Conservation (phyloP, 768 basidiomycete genomes). For the Gyrodon lividus region DNA sequence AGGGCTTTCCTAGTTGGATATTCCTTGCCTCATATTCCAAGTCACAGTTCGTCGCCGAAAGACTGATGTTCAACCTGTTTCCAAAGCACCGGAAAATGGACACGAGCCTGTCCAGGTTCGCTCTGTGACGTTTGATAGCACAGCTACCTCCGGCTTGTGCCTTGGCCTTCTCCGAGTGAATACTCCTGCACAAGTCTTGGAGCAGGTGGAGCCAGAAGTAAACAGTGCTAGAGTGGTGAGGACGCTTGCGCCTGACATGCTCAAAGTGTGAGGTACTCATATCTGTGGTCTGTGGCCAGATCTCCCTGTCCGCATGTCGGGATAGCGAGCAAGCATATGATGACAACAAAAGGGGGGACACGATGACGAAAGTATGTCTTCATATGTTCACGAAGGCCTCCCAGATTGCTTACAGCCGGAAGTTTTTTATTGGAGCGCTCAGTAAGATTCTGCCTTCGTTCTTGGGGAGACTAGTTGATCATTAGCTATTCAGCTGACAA, state of each 20-base stretch:
- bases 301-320: background rate
- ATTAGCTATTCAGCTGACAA: background rate
- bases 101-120: too few species aligned
- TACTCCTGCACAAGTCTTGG: too few species aligned
- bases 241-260: background rate
- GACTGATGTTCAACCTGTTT: background rate
- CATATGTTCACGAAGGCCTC: background rate
- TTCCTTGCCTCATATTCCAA: too few species aligned
- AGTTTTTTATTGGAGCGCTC: background rate
- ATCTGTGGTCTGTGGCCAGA: background rate
- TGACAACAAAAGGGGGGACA: background rate
- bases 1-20: background rate
- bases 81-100: too few species aligned
- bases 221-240: background rate
- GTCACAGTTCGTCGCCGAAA: background rate
- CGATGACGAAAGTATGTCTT: background rate
- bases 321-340: slow-evolving; percentile 1
- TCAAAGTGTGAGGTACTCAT: background rate
- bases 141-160: too few species aligned
- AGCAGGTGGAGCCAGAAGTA: background rate
- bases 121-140: too few species aligned
- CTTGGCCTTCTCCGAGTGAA: too few species aligned
- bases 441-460: background rate
- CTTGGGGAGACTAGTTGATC: background rate
- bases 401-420: background rate